Evolutionary conservation across 179 eudicot species (phyloP).

Genomic region (Beta lomatogona): DNA sequence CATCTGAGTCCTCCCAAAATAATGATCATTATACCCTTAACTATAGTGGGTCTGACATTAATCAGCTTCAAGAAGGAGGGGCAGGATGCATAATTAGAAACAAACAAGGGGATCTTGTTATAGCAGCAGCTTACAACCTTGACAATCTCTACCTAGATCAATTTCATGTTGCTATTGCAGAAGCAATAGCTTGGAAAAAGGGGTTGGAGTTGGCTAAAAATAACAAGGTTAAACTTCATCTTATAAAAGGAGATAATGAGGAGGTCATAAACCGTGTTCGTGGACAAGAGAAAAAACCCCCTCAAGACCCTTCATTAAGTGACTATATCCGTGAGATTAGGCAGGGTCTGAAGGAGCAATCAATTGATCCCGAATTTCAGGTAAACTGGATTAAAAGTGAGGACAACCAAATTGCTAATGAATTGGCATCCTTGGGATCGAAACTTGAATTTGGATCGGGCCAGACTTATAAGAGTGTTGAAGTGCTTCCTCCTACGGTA

Average conservation of each 20-base stretch:
- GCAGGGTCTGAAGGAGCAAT: neutral
- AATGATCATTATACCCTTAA: conserved; percentile 5
- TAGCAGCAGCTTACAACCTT: conserved; percentile 24
- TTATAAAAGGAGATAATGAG: neutral
- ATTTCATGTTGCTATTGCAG: conserved; percentile 7
- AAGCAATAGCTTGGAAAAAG: conserved; percentile 1
- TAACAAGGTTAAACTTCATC: neutral
- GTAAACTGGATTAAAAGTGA: neutral
- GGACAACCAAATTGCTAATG: neutral
- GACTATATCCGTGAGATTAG: neutral
- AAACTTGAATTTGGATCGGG: neutral
- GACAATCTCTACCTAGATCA: neutral
- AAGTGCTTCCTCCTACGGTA: neutral
- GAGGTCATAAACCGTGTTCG: conserved; percentile 15
- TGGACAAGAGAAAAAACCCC: neutral
- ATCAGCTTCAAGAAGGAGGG: conserved; percentile 16
- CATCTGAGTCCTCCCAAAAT: too few species aligned
- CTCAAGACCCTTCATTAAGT: neutral
- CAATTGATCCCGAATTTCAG: neutral
- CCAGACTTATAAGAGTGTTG: neutral
- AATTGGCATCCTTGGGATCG: conserved; percentile 1
- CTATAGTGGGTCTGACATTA: conserved; percentile 21
- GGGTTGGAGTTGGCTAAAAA: conserved; percentile 14
- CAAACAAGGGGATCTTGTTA: neutral
- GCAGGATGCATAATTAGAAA: conserved; percentile 31